phyloP scores from a whole-genome alignment of 352 stramenopile genomes.

The Pythium volutum region DNA sequence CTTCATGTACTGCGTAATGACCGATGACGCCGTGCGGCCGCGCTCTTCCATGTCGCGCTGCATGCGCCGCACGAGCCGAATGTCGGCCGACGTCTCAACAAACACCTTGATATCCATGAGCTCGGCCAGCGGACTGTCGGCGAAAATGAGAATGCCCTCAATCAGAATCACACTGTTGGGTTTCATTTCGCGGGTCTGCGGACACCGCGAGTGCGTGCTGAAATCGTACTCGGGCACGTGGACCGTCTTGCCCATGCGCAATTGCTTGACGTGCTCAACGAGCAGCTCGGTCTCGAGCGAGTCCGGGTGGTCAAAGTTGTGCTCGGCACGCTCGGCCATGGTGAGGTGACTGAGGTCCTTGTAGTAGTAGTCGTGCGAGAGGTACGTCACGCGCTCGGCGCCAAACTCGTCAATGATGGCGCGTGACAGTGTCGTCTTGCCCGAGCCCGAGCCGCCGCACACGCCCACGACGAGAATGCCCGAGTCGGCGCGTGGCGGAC shows the following conservation, averaged over 20 bases:
- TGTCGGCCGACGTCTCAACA: slow-evolving; percentile 94
- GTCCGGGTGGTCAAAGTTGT: slow-evolving; percentile 98
- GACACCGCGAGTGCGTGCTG: slow-evolving; percentile 88
- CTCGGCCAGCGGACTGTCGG: slow-evolving; percentile 81
- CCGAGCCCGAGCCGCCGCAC: slow-evolving; percentile 88
- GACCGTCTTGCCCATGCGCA: slow-evolving; percentile 86
- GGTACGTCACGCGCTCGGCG: slow-evolving; percentile 88
- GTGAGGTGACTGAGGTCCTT: slow-evolving; percentile 89
- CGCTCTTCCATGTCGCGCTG: slow-evolving; percentile 94
- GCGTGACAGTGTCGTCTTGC: slow-evolving; percentile 90
- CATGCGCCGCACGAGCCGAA: slow-evolving; percentile 92
- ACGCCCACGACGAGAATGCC: slow-evolving; percentile 90
- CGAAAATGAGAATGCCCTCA: slow-evolving; percentile 97
- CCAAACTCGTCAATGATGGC: slow-evolving; percentile 90
- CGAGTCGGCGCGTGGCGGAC: slow-evolving; percentile 32
- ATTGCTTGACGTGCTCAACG: slow-evolving; percentile 86
- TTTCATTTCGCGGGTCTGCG: slow-evolving; percentile 73
- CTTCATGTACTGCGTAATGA: slow-evolving; percentile 96
- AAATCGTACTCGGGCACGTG: slow-evolving; percentile 95
- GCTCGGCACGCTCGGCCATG: slow-evolving; percentile 84
- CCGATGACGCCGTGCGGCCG: slow-evolving; percentile 90
- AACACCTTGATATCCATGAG: slow-evolving; percentile 98
- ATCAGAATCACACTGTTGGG: slow-evolving; percentile 93
- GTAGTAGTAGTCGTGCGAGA: slow-evolving; percentile 98
- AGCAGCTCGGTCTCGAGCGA: slow-evolving; percentile 95